Evolutionary conservation across 169 alveolate species (phyloP), one percentile per base, ranked within the genome.

Genomic region (Plasmodium coatneyi): DNA sequence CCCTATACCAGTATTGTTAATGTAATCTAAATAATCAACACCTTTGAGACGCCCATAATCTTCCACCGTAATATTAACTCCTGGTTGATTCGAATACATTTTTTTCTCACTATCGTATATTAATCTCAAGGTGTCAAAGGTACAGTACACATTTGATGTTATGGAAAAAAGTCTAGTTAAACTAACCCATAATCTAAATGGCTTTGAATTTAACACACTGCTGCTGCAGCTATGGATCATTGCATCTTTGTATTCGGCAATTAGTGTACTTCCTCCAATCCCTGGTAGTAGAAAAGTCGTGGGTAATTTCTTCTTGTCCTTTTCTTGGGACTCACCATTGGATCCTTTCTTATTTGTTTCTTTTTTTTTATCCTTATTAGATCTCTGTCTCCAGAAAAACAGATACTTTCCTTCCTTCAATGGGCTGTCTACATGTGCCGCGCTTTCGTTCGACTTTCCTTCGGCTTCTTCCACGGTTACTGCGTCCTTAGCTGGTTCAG

Each of bases 211-310:
- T 76, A 84, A 25, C 19, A 34, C 0, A 72, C 74, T 25, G 0
- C 25, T 72, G 39, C 93, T 43, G 79, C 93, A 84, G 54, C 93
- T 84, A 12, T 14, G 46, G 41, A 84, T 84, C 25, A 10, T 0
- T 84, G 93, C 93, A 74, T 84, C 19, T 14, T 84, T 66, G 60
- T 84, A 84, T 19, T 84, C 46, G 14, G 76, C 83, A 72, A 84
- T 84, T 84, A 84, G 60, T n/a, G 93, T 74, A 74, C 93, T 84
- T 22, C 93, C 93, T 49, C 93, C 93, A 3, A 84, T 25, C 12
- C 93, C 93, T 4, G 93, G 93, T 30, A 84, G 14, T 74, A 84
- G 60, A 84, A 72, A 52, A 0, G 80, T 76, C 36, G 86, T 84
- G 28, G 66, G 78, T 2, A 32, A 32, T 36, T 22, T 66, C 5